Base-by-base conservation (phyloP, 805 yeast genomes). In the Pichia cephalocereana region DNA sequence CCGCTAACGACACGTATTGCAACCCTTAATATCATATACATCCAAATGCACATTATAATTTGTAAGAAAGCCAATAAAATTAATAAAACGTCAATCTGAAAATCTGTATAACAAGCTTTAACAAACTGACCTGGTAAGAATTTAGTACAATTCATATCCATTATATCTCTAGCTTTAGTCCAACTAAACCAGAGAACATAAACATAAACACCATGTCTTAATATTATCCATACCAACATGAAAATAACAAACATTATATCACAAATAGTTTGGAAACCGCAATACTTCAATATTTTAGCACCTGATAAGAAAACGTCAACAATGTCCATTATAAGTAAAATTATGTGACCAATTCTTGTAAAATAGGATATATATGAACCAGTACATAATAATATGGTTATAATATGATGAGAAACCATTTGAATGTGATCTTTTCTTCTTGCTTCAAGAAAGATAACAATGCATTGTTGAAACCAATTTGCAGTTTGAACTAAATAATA, bases 391-490 rank as follows among this genome's bases (percentile, higher is more conserved):
- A 70, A 56, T 56, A 81, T 74, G 0, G 97, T 89, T 48, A 90
- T 81, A 48, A 90, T 79, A 65, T 89, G 97, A 63, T 89, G 97
- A 42, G 82, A 68, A 59, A 88, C 79, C 97, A 89, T 89, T 66
- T 89, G 96, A 56, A 67, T 64, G 62, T 86, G 81, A 62, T 89
- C 97, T 61, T 87, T 87, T 52, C 97, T 77, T 53, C 74, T 77
- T 51, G 77, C 81, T 65, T 89, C 97, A 45, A 88, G 66, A 65
- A 87, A 79, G 51, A 90, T 70, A 31, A 84, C 86, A 55, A 85
- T 72, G 26, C 86, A 71, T 64, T 87, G 96, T 57, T 85, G 87
- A 52, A 86, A 59, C 95, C 95, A 90, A 55, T 77, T 77, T 14
- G 84, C 82, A n/a, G 83, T 71, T 56, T 84, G 83, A 38, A 79